Base-by-base conservation (phyloP, 495 filamentous ascomycete genomes). In the Hypomontagnella submonticulosa region DNA sequence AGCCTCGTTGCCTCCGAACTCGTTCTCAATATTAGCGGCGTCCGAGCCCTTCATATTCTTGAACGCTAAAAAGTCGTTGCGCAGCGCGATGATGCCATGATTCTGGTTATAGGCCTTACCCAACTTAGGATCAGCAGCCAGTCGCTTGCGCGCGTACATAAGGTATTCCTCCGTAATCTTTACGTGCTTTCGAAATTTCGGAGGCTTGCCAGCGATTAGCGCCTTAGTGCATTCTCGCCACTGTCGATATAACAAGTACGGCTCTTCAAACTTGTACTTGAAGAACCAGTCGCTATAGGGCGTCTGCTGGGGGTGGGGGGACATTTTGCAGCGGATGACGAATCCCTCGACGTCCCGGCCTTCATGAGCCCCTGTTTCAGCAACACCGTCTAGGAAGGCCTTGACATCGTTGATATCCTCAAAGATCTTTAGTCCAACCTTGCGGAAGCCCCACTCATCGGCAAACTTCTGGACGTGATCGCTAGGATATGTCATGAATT, bases 181-280 rank as follows among this genome's bases (percentile, higher is more conserved):
- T 66, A 86, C 76, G 76, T 99, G 96, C 73, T 98, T 97, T 77
- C 84, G 90, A 79, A 84, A 89, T 55, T 84, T 90, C 8, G 92
- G 91, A 18, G 84, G 75, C 69, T 84, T 89, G 9, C 92, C 92
- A 2, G 81, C 55, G 52, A 98, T 97, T 48, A 97, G 79, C 9
- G 92, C 83, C 75, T 97, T 99, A 20, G 95, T 99, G 73, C 89
- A 94, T 80, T 98, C 95, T 36, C 95, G 90, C 95, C 95, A 99
- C 77, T 98, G 96, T 33, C 95, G 87, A 72, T 97, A 99, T 91
- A 99, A 92, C 66, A 99, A 78, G 74, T 99, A 99, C 0, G 95
- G 95, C 79, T 99, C 96, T 73, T 99, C 95, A 52, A 98, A 99
- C 79, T 99, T 99, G 84, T 92, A 99, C 75, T 99, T 99, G 88